A percentile compares a stretch with the other conserved stretches of the same genome.
These are phyloP conservation scores for Rutstroemia sp. DNA, from an alignment of 2,329 filamentous ascomycete genomes.

Conservation along the genomic window DNA sequence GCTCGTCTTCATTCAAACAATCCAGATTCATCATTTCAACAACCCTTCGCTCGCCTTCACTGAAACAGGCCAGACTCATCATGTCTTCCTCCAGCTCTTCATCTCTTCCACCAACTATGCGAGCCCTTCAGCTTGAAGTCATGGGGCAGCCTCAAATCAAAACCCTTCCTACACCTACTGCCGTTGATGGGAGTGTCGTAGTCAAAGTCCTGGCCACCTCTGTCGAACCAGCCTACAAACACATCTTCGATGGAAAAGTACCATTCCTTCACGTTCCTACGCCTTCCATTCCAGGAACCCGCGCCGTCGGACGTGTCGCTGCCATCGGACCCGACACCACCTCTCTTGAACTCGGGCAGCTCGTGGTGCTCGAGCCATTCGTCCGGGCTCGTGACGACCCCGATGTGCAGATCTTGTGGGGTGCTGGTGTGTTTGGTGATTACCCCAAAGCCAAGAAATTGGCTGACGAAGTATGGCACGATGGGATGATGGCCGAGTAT, in stretches of 20 bases:
- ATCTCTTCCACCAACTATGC: neutral
- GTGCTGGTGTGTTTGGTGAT: conserved; percentile 25
- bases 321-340: conserved; percentile 30
- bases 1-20: no score
- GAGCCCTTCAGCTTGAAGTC: neutral
- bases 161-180: conserved; percentile 28
- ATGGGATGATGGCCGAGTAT: conserved; percentile 31
- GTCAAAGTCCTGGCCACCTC: conserved; percentile 31
- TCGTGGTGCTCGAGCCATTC: conserved; percentile 31
- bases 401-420: conserved; percentile 24
- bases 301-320: conserved; percentile 30
- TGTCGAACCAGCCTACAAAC: conserved; percentile 32
- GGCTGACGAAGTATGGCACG: conserved; percentile 29
- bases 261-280: conserved; percentile 23
- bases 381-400: conserved; percentile 31
- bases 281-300: conserved; percentile 25
- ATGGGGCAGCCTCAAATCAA: conserved; percentile 21
- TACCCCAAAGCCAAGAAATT: conserved; percentile 24
- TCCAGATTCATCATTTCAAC: neutral
- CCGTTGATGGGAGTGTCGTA: conserved; percentile 32
- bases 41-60: no score
- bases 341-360: conserved; percentile 26
- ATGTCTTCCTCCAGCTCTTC: neutral
- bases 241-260: conserved; percentile 33
- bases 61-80: no score